Conservation (phyloP, 768 basidiomycete genomes). For the Agaricus sinodeliciosus region DNA sequence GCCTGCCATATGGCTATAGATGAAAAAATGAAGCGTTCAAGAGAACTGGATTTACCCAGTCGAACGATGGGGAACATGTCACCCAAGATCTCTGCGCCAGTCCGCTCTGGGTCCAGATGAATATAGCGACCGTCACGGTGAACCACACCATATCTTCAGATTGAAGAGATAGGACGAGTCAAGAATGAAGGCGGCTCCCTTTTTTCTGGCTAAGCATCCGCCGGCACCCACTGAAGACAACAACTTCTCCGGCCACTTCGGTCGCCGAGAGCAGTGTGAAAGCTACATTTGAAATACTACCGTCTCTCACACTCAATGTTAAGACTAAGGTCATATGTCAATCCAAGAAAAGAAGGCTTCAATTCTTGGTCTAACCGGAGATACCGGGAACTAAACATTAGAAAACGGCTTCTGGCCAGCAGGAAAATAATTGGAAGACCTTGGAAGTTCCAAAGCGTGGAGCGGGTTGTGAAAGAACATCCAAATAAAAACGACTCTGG, state of each 20-base stretch:
- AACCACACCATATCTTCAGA: neutral
- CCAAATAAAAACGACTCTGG: too few species aligned
- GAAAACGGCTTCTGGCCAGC: too few species aligned
- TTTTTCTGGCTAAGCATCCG: too few species aligned
- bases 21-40: neutral
- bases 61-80: conserved; percentile 3
- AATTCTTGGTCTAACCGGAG: too few species aligned
- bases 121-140: neutral
- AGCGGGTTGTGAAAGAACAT: too few species aligned
- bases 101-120: neutral
- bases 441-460: too few species aligned
- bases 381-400: too few species aligned
- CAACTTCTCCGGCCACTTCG: neutral
- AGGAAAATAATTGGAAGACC: too few species aligned
- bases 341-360: neutral
- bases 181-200: neutral
- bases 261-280: neutral
- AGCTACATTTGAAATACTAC: too few species aligned
- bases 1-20: conserved; percentile 10
- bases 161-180: neutral
- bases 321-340: neutral
- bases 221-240: neutral
- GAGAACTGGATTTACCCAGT: conserved; percentile 15
- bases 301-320: too few species aligned
- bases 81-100: conserved; percentile 3